These are phyloP conservation scores for Oryza longistaminata DNA, from an alignment of 176 grass and related monocot species.

Conservation along the genomic window DNA sequence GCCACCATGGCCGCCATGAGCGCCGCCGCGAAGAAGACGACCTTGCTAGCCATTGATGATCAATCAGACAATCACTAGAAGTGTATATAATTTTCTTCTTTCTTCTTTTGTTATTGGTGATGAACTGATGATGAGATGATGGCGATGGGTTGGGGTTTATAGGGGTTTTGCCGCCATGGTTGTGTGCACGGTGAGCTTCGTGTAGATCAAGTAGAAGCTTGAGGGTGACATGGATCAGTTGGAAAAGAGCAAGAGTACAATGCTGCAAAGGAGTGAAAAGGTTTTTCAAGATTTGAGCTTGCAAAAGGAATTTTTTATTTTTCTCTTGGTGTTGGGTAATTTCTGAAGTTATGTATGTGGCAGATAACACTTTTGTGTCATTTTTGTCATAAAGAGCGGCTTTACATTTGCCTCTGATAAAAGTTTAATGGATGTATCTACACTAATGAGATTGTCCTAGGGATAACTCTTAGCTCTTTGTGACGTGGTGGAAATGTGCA, in stretches of 20 bases:
- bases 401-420: not conserved
- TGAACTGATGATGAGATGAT: not conserved
- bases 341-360: not conserved
- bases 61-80: not conserved
- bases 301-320: not conserved
- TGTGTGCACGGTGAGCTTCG: conserved; percentile 21
- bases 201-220: not conserved
- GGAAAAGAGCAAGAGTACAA: not conserved
- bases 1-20: conserved; percentile 31
- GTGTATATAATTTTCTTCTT: not conserved
- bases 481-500: not conserved
- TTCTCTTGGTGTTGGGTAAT: not conserved
- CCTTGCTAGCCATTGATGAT: not conserved
- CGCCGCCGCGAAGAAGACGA: conserved; percentile 10
- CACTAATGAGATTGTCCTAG: not conserved
- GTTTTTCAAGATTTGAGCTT: not conserved
- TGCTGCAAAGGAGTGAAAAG: not conserved
- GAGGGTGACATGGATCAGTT: not conserved
- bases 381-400: not conserved
- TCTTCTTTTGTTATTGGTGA: not conserved
- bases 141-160: not conserved
- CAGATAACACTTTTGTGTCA: not conserved
- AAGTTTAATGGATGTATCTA: not conserved
- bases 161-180: not conserved
- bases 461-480: not conserved